These are phyloP conservation scores for Nemania sp. DNA, from an alignment of 2,329 filamentous ascomycete genomes.

Conservation along the genomic window DNA sequence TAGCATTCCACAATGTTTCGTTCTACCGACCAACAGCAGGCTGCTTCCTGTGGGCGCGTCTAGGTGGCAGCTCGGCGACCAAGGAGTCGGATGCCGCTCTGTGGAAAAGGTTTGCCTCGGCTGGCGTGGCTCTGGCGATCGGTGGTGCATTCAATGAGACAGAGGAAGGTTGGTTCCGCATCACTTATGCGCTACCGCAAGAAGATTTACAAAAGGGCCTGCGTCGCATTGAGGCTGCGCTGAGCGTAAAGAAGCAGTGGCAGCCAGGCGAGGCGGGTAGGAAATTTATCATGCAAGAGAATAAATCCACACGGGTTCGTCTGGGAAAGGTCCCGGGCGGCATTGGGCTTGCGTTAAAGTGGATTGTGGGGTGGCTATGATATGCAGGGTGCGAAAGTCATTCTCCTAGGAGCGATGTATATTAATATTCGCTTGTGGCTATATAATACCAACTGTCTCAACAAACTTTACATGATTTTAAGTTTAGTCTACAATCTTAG, in stretches of 20 bases:
- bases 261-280: background rate
- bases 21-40: slow-evolving; percentile 27
- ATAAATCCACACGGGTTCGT: background rate
- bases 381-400: slow-evolving; percentile 1
- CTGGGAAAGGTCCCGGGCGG: slow-evolving; percentile 6
- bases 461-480: too few species aligned
- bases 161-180: slow-evolving; percentile 27
- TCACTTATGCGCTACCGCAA: slow-evolving; percentile 24
- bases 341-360: slow-evolving; percentile 20
- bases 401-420: too few species aligned
- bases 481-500: too few species aligned
- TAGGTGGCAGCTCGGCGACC: slow-evolving; percentile 22
- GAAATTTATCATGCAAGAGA: background rate
- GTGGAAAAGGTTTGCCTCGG: slow-evolving; percentile 17
- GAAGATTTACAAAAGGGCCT: slow-evolving; percentile 19
- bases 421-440: too few species aligned
- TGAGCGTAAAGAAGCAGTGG: slow-evolving; percentile 12
- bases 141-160: slow-evolving; percentile 23
- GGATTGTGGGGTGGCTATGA: slow-evolving; percentile 28
- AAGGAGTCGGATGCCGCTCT: slow-evolving; percentile 20
- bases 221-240: slow-evolving; percentile 17
- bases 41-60: slow-evolving; percentile 30
- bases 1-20: slow-evolving; percentile 19
- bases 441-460: too few species aligned
- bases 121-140: slow-evolving; percentile 23